phyloP scores from a whole-genome alignment of 2,329 filamentous ascomycete species.

The Botrytis aclada region DNA sequence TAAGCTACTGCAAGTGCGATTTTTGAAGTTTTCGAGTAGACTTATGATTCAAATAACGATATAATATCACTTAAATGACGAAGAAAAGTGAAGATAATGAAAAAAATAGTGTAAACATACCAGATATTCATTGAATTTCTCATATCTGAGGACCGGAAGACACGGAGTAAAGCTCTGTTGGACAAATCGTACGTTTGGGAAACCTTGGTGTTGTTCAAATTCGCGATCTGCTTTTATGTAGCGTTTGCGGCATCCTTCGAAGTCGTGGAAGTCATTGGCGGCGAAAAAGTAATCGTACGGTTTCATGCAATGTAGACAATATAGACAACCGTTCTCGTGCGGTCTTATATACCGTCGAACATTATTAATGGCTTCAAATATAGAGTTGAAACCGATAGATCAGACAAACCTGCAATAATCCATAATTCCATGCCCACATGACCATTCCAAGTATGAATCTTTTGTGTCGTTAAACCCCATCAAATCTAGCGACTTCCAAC shows the following conservation, averaged over 20 bases:
- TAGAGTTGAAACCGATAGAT: neutral
- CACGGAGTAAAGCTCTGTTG: neutral
- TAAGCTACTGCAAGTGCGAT: neutral
- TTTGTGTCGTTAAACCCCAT: neutral
- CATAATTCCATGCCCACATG: neutral
- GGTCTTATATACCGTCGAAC: neutral
- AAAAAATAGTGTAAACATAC: neutral
- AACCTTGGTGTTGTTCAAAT: neutral
- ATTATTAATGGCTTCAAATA: fast-evolving
- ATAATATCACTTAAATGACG: neutral
- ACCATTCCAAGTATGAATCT: neutral
- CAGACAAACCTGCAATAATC: neutral
- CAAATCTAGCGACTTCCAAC: neutral
- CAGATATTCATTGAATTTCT: neutral
- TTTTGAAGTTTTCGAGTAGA: neutral
- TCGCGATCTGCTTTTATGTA: neutral
- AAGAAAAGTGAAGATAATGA: neutral
- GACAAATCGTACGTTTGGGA: neutral
- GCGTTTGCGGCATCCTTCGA: neutral
- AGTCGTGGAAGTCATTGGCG: fast-evolving
- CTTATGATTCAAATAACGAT: neutral
- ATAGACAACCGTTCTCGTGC: neutral
- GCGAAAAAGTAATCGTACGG: neutral
- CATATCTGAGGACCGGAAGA: neutral
- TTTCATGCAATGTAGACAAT: neutral